Base-by-base conservation (phyloP, 2,329 filamentous ascomycete genomes). In the Fusarium pininemorale region DNA sequence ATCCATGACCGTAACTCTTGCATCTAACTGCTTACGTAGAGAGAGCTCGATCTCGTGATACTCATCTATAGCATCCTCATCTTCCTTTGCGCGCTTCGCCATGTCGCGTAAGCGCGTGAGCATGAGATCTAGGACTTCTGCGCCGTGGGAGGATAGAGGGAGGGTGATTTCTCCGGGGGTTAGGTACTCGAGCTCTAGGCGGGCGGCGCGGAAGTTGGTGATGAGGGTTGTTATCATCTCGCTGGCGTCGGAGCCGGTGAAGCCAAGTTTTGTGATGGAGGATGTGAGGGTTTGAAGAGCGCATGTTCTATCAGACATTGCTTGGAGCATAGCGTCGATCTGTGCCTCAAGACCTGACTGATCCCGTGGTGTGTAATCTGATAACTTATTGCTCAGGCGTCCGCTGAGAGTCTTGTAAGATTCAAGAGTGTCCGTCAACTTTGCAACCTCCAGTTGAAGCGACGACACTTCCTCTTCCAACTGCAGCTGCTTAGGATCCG, bases 121-220 rank as follows among this genome's bases (percentile, higher is more conserved):
- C 10, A 91, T 78, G 18, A 90, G 83, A 64, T 89, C 87, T 0
- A 92, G 84, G 0, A 91, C 84, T 58, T 88, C 85, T 2, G 87
- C 86, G 5, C 89, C 89, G 56, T 86, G 86, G 0, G 86, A 85
- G 0, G 84, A 85, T 1, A 90, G 81, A 0, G 89, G 87, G 1
- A 90, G 83, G 0, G 84, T 76, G n/a, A 87, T 82, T 77, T 91
- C 90, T 11, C 89, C 90, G 0, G 90, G 90, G 0, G 86, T 88
- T 26, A 91, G 84, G 75, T 91, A 91, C 78, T 91, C 90, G 6
- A 91, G 85, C 73, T 91, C 89, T 0, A 91, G 81, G 3, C 90
- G 86, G 3, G 89, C 90, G 5, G 86, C 80, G 26, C 89, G 87
- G 80, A 92, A 88, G 5, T 86, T 84, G 5, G 82, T 70, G 0